phyloP scores from a whole-genome alignment of 1,284 basidiomycete species.

The Xerocomus minutiporus region DNA sequence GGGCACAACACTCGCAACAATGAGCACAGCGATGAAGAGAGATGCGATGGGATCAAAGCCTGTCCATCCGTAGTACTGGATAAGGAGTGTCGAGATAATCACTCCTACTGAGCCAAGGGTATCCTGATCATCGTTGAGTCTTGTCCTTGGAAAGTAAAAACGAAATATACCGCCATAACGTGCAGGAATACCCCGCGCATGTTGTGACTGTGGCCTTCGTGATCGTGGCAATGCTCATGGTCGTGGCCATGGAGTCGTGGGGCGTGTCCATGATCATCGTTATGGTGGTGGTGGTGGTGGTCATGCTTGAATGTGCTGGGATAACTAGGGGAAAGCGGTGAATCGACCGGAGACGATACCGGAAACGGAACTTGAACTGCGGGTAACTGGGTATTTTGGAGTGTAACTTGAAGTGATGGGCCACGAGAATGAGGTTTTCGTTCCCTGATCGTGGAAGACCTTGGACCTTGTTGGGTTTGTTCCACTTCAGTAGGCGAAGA shows the following conservation, averaged over 20 bases:
- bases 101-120: conserved; percentile 96
- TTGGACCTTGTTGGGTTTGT: conserved; percentile 7
- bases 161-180: conserved; percentile 73
- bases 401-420: conserved; percentile 30
- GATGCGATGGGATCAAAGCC: conserved; percentile 99
- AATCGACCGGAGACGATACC: conserved; percentile 33
- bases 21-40: conserved; percentile 92
- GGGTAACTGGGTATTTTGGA: conserved; percentile 42
- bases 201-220: conserved; percentile 91
- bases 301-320: conserved; percentile 33
- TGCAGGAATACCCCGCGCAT: conserved; percentile 99
- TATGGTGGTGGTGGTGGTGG: conserved; percentile 30
- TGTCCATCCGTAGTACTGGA: conserved; percentile 98
- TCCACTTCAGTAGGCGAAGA: conserved; percentile 9
- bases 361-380: conserved; percentile 64
- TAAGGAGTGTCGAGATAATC: conserved; percentile 93
- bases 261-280: conserved; percentile 44
- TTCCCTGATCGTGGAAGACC: conserved; percentile 24
- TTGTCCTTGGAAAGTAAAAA: conserved; percentile 8
- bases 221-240: conserved; percentile 36
- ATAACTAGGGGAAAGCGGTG: conserved; percentile 33
- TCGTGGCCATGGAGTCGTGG: conserved; percentile 39
- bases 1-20: conserved; percentile 92
- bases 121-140: conserved; percentile 47
- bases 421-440: conserved; percentile 34